Evolutionary conservation across 768 basidiomycete genomes (phyloP).

Genomic region (Galerina sulciceps): DNA sequence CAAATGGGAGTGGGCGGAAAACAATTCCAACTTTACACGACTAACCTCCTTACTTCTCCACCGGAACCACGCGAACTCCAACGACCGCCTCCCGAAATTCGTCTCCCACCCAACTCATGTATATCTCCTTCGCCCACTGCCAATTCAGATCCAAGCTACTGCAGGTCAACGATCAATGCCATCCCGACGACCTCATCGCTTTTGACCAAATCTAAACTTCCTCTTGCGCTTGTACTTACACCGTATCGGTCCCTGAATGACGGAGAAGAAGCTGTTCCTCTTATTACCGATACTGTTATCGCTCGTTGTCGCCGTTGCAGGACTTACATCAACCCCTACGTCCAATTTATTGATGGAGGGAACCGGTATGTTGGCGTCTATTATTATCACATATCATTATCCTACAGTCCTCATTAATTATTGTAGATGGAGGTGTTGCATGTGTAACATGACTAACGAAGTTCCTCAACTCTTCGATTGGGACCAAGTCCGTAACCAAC

Average conservation of each 20-base stretch:
- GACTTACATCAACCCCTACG: slow-evolving; percentile 97
- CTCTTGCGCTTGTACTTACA: slow-evolving; percentile 85
- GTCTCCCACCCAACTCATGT: slow-evolving; percentile 83
- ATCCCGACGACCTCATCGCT: slow-evolving; percentile 90
- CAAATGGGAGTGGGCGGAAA: slow-evolving; percentile 87
- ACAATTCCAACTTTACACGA: slow-evolving; percentile 78
- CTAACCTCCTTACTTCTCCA: slow-evolving; percentile 91
- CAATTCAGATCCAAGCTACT: slow-evolving; percentile 90
- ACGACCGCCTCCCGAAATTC: slow-evolving; percentile 85
- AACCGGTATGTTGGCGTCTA: slow-evolving; percentile 61
- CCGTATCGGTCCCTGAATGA: slow-evolving; percentile 88
- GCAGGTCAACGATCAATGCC: slow-evolving; percentile 90
- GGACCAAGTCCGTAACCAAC: slow-evolving; percentile 92
- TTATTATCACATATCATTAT: not conserved
- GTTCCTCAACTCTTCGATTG: slow-evolving; percentile 98
- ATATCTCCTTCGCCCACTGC: slow-evolving; percentile 78
- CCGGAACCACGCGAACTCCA: slow-evolving; percentile 88
- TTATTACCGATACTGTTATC: slow-evolving; percentile 92
- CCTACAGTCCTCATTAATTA: not conserved
- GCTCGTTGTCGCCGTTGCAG: slow-evolving; percentile 95
- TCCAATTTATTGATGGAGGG: slow-evolving; percentile 97
- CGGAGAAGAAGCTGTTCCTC: slow-evolving; percentile 84
- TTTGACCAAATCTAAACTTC: slow-evolving; percentile 88
- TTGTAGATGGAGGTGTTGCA: slow-evolving; percentile 93
- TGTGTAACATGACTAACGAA: slow-evolving; percentile 98